Conservation (phyloP, 805 yeast species). For the Starmera pachycereana region DNA sequence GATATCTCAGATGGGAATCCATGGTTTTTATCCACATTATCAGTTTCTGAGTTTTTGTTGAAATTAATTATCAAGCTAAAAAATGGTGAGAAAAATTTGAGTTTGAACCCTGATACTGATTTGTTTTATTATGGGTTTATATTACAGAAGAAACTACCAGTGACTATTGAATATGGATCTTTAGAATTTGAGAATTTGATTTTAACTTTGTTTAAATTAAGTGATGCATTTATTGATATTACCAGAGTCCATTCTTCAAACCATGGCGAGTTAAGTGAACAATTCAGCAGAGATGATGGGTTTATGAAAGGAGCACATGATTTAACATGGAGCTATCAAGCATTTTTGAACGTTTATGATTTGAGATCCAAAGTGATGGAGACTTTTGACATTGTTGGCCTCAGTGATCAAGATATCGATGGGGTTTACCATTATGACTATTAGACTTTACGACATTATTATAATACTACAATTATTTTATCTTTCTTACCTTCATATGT, state of each 20-base stretch:
- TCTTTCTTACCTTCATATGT: too few species aligned
- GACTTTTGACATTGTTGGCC: background rate
- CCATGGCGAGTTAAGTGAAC: constrained; percentile 78
- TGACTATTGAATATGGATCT: constrained; percentile 20
- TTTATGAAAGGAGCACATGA: constrained; percentile 80
- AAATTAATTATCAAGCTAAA: constrained; percentile 39
- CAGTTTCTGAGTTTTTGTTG: constrained; percentile 56
- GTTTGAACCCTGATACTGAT: constrained; percentile 23
- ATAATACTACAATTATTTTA: too few species aligned
- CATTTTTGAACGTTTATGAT: constrained; percentile 60
- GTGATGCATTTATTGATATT: constrained; percentile 57
- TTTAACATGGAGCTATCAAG: constrained; percentile 86
- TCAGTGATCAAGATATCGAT: too few species aligned
- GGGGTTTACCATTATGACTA: too few species aligned
- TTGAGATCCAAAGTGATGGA: constrained; percentile 42
- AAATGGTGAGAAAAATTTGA: constrained; percentile 30
- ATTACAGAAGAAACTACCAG: constrained; percentile 8
- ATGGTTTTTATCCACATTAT: constrained; percentile 76
- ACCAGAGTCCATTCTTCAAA: constrained; percentile 49
- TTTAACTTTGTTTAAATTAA: constrained; percentile 37
- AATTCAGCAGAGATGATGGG: constrained; percentile 73
- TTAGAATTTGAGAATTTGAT: constrained; percentile 37
- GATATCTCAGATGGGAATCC: constrained; percentile 78
- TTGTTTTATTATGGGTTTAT: constrained; percentile 23
- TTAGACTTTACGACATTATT: too few species aligned